Conservation (phyloP, 768 basidiomycete genomes). For the Gloeopeniophorella convolvens region DNA sequence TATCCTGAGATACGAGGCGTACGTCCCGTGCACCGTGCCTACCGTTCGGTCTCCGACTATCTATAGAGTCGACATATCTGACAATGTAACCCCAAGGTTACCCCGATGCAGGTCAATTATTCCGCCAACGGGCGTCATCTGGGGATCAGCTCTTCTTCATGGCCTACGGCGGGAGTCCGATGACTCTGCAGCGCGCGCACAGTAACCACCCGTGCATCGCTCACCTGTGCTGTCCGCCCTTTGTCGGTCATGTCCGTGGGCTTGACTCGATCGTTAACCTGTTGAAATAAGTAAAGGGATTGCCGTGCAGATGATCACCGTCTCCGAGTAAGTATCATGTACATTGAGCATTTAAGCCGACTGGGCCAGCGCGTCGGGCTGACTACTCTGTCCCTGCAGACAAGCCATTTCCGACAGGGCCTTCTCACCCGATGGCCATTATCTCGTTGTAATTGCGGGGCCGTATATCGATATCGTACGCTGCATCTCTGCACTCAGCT, state of each 20-base stretch:
- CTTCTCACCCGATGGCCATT: conserved; percentile 83
- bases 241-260: conserved; percentile 35
- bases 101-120: conserved; percentile 62
- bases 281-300: conserved; percentile 81
- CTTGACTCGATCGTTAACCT: conserved; percentile 79
- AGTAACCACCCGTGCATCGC: conserved; percentile 38
- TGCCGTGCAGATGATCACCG: conserved; percentile 64
- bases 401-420: conserved; percentile 66
- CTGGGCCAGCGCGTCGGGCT: neutral
- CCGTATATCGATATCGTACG: conserved; percentile 71
- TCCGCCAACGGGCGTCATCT: conserved; percentile 67
- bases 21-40: conserved; percentile 23
- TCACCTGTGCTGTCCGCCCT: neutral
- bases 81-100: conserved; percentile 48
- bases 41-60: neutral
- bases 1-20: conserved; percentile 86
- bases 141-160: conserved; percentile 58
- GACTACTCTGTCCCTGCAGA: conserved; percentile 31
- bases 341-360: neutral
- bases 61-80: conserved; percentile 59
- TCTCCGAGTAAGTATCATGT: conserved; percentile 64
- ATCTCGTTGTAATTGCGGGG: conserved; percentile 66
- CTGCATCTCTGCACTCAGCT: too few relatives aligned
- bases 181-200: conserved; percentile 39
- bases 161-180: conserved; percentile 48